Conservation (phyloP, 1,139 yeast genomes). For the Suhomyces yuchorum region DNA sequence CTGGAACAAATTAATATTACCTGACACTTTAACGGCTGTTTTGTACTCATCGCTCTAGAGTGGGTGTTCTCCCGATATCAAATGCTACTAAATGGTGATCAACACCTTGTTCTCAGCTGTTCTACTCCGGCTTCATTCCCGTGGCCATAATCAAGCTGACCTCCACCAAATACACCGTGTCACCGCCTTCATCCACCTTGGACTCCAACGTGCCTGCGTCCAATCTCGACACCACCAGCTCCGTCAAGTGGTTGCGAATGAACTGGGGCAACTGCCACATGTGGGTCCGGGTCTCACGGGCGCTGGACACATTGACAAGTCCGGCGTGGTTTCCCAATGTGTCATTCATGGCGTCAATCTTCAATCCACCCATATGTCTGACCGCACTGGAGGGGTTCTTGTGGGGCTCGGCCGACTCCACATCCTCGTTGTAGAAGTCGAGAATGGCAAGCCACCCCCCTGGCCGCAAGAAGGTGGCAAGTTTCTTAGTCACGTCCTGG, state of each 20-base stretch:
- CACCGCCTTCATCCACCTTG: slow-evolving; percentile 15
- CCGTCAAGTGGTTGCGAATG: slow-evolving; percentile 28
- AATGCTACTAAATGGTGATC: no score
- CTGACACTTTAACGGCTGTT: no score
- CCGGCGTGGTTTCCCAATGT: slow-evolving; percentile 28
- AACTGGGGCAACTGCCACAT: slow-evolving; percentile 30
- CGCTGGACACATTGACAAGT: slow-evolving; percentile 27
- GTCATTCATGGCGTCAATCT: slow-evolving; percentile 24
- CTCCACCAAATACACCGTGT: slow-evolving; percentile 21
- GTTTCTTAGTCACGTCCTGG: slow-evolving; percentile 31
- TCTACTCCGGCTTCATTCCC: slow-evolving; percentile 17
- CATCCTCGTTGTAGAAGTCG: slow-evolving; percentile 41
- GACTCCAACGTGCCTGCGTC: slow-evolving; percentile 21
- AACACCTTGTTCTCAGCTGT: no score
- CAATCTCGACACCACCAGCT: slow-evolving; percentile 19
- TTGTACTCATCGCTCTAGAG: no score
- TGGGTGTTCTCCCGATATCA: no score
- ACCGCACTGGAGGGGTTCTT: slow-evolving; percentile 22
- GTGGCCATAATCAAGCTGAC: slow-evolving; percentile 30
- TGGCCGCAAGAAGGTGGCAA: slow-evolving; percentile 35
- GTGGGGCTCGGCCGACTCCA: slow-evolving; percentile 18
- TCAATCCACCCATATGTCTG: slow-evolving; percentile 41
- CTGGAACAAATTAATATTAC: no score
- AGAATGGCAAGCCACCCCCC: slow-evolving; percentile 39
- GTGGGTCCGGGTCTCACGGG: slow-evolving; percentile 23